These are phyloP conservation scores for Epichloe bromicola DNA, from an alignment of 2,329 filamentous ascomycete species.

Conservation along the genomic window DNA sequence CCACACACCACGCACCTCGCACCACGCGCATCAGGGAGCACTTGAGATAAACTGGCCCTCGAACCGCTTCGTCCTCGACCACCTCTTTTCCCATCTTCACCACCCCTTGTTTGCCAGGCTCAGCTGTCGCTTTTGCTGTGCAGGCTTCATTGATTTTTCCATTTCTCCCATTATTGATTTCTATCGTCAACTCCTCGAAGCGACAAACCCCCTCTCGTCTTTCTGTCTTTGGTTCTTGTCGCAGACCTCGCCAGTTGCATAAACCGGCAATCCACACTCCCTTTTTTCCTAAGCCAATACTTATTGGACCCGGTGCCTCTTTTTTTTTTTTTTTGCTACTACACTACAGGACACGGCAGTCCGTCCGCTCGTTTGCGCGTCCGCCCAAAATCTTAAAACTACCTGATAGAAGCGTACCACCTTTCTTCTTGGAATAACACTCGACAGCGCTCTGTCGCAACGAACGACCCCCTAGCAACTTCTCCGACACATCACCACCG, in stretches of 20 bases:
- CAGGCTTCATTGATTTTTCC: neutral
- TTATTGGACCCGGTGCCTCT: conserved; percentile 4
- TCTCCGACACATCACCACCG: neutral
- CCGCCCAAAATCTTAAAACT: conserved; percentile 1
- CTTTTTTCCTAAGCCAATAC: conserved; percentile 5
- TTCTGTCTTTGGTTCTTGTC: neutral
- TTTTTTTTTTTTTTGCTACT: conserved; percentile 6
- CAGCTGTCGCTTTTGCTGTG: neutral
- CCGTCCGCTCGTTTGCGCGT: conserved; percentile 28
- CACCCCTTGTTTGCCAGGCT: neutral
- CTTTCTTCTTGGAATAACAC: conserved; percentile 13
- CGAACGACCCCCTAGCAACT: conserved; percentile 16
- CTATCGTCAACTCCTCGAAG: neutral
- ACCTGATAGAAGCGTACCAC: neutral
- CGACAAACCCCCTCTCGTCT: neutral
- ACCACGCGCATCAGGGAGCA: neutral
- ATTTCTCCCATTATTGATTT: neutral
- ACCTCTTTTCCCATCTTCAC: neutral
- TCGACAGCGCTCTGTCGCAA: conserved; percentile 5
- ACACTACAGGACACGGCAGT: conserved; percentile 17
- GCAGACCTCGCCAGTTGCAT: conserved; percentile 18
- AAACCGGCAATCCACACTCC: conserved; percentile 6
- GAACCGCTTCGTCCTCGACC: neutral
- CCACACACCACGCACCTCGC: too few species aligned
- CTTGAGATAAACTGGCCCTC: neutral